Evolutionary conservation across 495 filamentous ascomycete genomes (phyloP).

Genomic region (Elaphomyces granulatus): DNA sequence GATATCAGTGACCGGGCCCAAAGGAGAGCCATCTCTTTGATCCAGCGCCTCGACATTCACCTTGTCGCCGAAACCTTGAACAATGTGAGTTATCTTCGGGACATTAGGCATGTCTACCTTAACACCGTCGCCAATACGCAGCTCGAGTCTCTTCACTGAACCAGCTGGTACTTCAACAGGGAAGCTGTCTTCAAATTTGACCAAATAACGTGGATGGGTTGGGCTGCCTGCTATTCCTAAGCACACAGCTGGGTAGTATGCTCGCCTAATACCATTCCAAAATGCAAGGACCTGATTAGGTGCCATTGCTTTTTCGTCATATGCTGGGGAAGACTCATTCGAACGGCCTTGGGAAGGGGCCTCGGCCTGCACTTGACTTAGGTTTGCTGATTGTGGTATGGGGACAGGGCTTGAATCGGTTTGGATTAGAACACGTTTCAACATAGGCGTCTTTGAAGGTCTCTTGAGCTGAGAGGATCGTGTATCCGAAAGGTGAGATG

Average conservation of each 20-base stretch:
- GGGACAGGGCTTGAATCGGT: background rate
- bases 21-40: constrained; percentile 13
- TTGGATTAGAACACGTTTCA: background rate
- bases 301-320: constrained; percentile 15
- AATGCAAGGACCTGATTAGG: constrained; percentile 36
- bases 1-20: constrained; percentile 30
- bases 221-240: constrained; percentile 27
- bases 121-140: constrained; percentile 34
- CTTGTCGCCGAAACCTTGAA: constrained; percentile 30
- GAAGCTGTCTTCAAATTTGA: constrained; percentile 34
- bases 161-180: constrained; percentile 29
- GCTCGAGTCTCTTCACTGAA: constrained; percentile 33
- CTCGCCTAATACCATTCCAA: constrained; percentile 35
- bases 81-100: constrained; percentile 32
- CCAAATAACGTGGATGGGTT: constrained; percentile 25
- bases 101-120: constrained; percentile 36
- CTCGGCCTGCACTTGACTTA: background rate
- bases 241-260: constrained; percentile 38
- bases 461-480: background rate
- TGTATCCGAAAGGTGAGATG: background rate
- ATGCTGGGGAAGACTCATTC: background rate
- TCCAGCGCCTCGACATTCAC: constrained; percentile 22
- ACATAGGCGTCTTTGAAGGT: background rate
- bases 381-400: background rate
- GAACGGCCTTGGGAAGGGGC: background rate